Evolutionary conservation across 257 asterid species (phyloP), one percentile per base, ranked within the genome.

Genomic region (Solanum rostratum): DNA sequence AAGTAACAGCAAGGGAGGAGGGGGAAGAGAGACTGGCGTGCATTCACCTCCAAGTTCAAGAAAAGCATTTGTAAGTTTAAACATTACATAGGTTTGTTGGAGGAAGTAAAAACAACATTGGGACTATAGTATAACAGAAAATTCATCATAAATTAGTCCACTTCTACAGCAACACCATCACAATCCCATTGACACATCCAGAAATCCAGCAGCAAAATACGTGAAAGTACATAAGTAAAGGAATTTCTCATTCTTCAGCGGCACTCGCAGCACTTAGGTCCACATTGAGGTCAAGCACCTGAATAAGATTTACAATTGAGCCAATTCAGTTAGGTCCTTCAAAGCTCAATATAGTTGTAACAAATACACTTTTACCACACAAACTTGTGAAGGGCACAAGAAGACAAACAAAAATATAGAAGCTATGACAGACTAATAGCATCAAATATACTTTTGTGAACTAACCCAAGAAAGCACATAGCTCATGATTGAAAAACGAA

Each of bases 181-280:
- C 63, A 27, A 78, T 76, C 46, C 39, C 65, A 11, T 78, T 3
- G 63, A 76, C 45, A 27, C 45, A 24, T 73, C 18, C 3, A 78
- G 43, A 18, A 20, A 50, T 78, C 20, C 82, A 29, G 46, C 19
- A 29, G 43, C 45, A 78, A 52, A 27, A 27, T 8, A 29, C 12
- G 46, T 50, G 65, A 6, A 78, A 27, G 46, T 78, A 50, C 29
- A 78, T 18, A 19, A 45, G 37, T 57, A 66, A 19, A 57, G 59
- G 87, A 55, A 73, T 53, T 46, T 76, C 76, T 90, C 88, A 88
- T 87, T 88, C 92, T 88, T 90, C 92, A 20, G 92, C 92, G 20
- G 91, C 92, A 79, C 89, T 90, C 43, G 92, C 92, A 57, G 90
- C 89, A 84, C 90, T 88, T 65, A 90, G 84, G 80, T 90, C 92